Base-by-base conservation (phyloP, 345 rosid species). In the Atalantia buxifolia region DNA sequence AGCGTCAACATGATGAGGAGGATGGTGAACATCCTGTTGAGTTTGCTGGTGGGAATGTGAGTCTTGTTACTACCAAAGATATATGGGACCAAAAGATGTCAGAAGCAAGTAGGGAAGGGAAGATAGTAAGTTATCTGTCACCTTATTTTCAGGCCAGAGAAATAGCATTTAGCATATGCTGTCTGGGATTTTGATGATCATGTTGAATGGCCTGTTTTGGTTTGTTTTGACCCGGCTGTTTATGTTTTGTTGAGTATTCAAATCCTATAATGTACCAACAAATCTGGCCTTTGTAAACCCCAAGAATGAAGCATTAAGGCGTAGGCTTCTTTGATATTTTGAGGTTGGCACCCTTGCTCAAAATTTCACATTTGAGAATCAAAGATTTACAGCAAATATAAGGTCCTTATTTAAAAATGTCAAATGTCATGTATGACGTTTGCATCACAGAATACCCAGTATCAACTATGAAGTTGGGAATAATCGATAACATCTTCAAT, bases 51-150 rank as follows among this genome's bases (percentile, higher is more conserved):
- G 91, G 92, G 3, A 92, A 87, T 79, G 94, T 92, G 38, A 86
- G 86, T 69, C 77, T 86, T 7, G 79, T 94, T 4, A 86, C 89
- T 64, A 91, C 89, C 42, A 87, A 84, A 76, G 96, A 92, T 77
- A 71, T 76, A 27, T 92, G 98, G 98, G 92, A 92, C 69, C 87
- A 86, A 33, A 91, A 92, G 81, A 71, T 92, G 73, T 83, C 91
- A 61, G 93, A 94, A 87, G 93, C 98, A 56, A 84, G 72, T 57
- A 84, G 77, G 78, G 90, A 87, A 36, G 93, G 92, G 80, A 91
- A 86, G 78, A 89, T 84, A 9, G 98, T 92, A 89, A 89, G 82
- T 74, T 42, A 25, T 56, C 56, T 6, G 18, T 65, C 25, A 24
- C 35, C 22, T 69, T 74, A 55, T 50, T 4, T 38, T 28, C 38